A percentile compares a stretch with the other conserved stretches of the same genome.
Conservation (phyloP, 768 basidiomycete species). For the Myochromella boudieri region DNA sequence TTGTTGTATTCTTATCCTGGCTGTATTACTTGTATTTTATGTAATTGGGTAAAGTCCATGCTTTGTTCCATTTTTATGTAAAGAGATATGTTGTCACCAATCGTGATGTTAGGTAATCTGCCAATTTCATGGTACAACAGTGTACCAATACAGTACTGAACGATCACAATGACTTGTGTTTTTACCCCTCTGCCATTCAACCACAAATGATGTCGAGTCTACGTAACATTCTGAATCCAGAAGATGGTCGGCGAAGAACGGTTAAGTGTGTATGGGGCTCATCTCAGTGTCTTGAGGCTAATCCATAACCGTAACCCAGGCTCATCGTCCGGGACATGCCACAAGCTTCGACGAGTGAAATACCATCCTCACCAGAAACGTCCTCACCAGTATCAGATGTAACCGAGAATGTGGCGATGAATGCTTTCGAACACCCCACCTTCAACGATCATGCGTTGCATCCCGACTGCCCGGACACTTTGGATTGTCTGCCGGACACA, state of each 20-base stretch:
- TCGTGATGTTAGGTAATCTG: constrained; percentile 23
- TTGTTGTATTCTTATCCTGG: constrained; percentile 6
- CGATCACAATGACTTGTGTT: constrained; percentile 28
- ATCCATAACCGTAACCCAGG: constrained; percentile 17
- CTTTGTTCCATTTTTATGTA: background rate
- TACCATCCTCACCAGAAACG: constrained; percentile 26
- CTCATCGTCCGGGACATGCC: constrained; percentile 25
- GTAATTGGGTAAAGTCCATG: background rate
- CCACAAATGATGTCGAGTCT: constrained; percentile 51
- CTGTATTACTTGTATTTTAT: constrained; percentile 10
- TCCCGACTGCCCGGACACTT: constrained; percentile 74
- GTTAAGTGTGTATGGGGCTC: constrained; percentile 39
- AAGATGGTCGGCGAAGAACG: constrained; percentile 34
- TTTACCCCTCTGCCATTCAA: constrained; percentile 24
- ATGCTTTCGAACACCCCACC: constrained; percentile 21
- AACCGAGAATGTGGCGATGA: constrained; percentile 28
- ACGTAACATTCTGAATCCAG: constrained; percentile 56
- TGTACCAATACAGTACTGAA: constrained; percentile 20
- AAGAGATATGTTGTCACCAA: constrained; percentile 14
- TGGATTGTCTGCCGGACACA: constrained; percentile 78
- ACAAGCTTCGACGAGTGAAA: constrained; percentile 27
- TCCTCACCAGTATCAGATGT: constrained; percentile 33
- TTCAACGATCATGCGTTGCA: constrained; percentile 52
- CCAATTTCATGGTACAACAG: constrained; percentile 7
- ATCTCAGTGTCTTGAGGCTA: constrained; percentile 18